phyloP scores from a whole-genome alignment of 495 filamentous ascomycete species.

The Letharia columbiana region DNA sequence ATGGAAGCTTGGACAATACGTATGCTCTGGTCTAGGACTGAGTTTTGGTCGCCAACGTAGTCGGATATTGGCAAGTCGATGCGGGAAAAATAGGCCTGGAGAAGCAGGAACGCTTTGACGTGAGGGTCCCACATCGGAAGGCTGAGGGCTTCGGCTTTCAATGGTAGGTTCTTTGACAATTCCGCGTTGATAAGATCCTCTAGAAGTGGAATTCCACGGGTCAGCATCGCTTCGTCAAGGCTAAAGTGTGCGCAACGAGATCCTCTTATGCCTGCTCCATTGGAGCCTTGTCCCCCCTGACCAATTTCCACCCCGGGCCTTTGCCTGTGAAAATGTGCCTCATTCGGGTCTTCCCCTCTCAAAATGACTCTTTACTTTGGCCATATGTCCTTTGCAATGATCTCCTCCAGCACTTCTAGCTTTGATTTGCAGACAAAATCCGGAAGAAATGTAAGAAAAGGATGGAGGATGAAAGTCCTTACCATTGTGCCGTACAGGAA shows the following conservation, averaged over 20 bases:
- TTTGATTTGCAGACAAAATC: background rate
- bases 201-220: background rate
- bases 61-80: conserved; percentile 90
- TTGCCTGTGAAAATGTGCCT: background rate
- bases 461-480: background rate
- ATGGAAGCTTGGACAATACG: conserved; percentile 89
- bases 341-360: background rate
- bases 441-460: background rate
- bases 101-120: conserved; percentile 87
- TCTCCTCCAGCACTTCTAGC: background rate
- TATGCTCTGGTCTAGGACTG: conserved; percentile 87
- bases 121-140: conserved; percentile 97
- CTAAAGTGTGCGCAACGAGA: background rate
- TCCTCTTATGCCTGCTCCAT: background rate
- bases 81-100: conserved; percentile 91
- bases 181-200: conserved; percentile 94
- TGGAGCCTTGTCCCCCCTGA: background rate
- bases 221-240: background rate
- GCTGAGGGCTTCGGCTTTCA: conserved; percentile 59
- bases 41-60: conserved; percentile 90
- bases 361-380: background rate
- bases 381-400: background rate
- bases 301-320: background rate
- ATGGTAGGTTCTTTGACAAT: conserved; percentile 68
- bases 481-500: conserved; percentile 94